phyloP scores from a whole-genome alignment of 306 rosid genomes.

The Cyamopsis tetragonoloba region DNA sequence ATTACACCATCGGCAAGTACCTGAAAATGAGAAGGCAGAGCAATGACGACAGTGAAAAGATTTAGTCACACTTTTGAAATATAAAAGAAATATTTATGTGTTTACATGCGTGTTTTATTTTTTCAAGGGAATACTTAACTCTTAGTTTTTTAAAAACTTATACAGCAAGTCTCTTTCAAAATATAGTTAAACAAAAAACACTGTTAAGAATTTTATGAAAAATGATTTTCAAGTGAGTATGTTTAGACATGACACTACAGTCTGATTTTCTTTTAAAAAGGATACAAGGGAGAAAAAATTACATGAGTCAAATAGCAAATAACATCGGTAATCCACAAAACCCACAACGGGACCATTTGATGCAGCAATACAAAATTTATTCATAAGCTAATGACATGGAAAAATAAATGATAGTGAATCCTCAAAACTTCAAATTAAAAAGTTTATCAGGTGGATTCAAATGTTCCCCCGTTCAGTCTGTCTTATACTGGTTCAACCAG shows the following conservation, averaged over 20 bases:
- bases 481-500: neutral
- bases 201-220: slow-evolving; percentile 12
- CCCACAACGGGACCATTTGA: neutral
- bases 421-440: neutral
- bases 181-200: neutral
- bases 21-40: slow-evolving; percentile 41
- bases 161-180: neutral
- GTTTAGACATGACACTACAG: neutral
- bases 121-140: neutral
- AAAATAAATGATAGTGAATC: neutral
- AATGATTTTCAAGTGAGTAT: neutral
- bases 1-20: slow-evolving; percentile 97
- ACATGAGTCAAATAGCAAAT: neutral
- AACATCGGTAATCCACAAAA: neutral
- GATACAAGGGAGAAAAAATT: neutral
- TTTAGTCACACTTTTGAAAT: neutral
- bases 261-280: neutral
- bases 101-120: neutral
- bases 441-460: neutral
- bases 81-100: slow-evolving; percentile 32
- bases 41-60: slow-evolving; percentile 10
- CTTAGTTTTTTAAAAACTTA: neutral
- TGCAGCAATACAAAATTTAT: neutral
- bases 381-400: neutral
- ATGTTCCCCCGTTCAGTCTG: neutral